phyloP scores from a whole-genome alignment of 257 asterid genomes.

The Fraxinus cuspidata region DNA sequence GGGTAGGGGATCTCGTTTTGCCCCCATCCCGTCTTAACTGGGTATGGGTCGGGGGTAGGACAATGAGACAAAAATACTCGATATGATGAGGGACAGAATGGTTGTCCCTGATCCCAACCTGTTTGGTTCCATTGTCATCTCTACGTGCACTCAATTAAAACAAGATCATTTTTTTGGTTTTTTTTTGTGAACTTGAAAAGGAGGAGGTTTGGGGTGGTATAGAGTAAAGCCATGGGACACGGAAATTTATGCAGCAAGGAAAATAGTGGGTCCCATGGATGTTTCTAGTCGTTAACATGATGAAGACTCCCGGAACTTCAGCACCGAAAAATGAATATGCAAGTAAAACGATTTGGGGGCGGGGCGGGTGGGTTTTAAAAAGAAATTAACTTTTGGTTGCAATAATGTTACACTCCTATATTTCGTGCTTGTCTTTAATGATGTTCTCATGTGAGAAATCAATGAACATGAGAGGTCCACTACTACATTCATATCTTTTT shows the following conservation, averaged over 20 bases:
- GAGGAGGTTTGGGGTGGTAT: background rate
- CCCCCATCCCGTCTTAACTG: too few relatives aligned
- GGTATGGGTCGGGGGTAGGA: accelerated
- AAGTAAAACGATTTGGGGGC: background rate
- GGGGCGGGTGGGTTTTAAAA: background rate
- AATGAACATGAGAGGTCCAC: constrained; percentile 36
- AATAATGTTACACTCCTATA: constrained; percentile 27
- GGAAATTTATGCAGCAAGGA: constrained; percentile 31
- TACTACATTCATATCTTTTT: constrained; percentile 18
- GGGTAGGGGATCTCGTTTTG: too few relatives aligned
- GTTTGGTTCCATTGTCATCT: too few relatives aligned
- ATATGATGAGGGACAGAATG: too few relatives aligned
- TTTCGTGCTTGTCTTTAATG: constrained; percentile 37
- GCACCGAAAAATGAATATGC: constrained; percentile 2
- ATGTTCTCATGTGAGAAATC: constrained; percentile 25
- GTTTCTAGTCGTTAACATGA: background rate
- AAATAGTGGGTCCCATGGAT: constrained; percentile 23
- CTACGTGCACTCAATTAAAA: too few relatives aligned
- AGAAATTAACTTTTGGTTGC: background rate
- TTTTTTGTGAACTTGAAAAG: too few relatives aligned
- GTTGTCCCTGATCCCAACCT: too few relatives aligned
- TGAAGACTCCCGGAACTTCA: constrained; percentile 21
- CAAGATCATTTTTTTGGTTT: too few relatives aligned
- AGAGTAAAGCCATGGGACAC: constrained; percentile 25
- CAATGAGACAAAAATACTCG: too few relatives aligned